Evolutionary conservation across 257 asterid species (phyloP).

Genomic region (Petrea volubilis): DNA sequence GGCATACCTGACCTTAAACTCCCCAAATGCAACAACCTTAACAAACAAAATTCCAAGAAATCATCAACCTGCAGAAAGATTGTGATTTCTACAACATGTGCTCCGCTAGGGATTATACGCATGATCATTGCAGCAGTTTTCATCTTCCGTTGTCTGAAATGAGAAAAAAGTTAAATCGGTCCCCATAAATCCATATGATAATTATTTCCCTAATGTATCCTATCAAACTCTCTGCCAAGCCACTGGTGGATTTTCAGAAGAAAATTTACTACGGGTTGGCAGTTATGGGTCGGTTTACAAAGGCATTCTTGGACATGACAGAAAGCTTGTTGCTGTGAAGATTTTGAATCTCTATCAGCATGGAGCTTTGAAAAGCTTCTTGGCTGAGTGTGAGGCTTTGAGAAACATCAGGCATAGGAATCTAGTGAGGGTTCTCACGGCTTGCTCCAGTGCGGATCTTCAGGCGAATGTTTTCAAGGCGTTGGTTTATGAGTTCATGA

Average conservation of each 20-base stretch:
- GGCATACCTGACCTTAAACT: conserved; percentile 20
- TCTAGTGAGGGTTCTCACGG: conserved; percentile 29
- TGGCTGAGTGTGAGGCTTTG: conserved; percentile 35
- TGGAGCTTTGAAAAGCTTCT: conserved; percentile 33
- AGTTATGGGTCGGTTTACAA: conserved; percentile 33
- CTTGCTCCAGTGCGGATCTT: conserved; percentile 25
- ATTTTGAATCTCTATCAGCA: conserved; percentile 14
- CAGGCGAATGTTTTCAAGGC: conserved; percentile 32
- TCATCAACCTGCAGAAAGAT: no score
- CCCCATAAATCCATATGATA: not conserved
- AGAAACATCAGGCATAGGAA: conserved; percentile 30
- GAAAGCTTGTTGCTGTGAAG: conserved; percentile 20
- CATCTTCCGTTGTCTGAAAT: not conserved
- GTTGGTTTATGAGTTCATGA: conserved; percentile 29
- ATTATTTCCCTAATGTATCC: conserved; percentile 13
- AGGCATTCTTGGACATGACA: conserved; percentile 19
- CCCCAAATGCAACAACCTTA: conserved; percentile 16
- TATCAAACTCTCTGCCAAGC: conserved; percentile 27
- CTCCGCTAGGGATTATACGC: conserved; percentile 11
- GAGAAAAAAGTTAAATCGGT: not conserved
- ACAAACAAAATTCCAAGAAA: not conserved
- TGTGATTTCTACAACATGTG: not conserved
- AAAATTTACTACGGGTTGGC: conserved; percentile 24
- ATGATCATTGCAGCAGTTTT: not conserved
- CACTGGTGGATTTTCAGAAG: conserved; percentile 28